Conservation (phyloP, 768 basidiomycete genomes). For the Lactarius indigo region DNA sequence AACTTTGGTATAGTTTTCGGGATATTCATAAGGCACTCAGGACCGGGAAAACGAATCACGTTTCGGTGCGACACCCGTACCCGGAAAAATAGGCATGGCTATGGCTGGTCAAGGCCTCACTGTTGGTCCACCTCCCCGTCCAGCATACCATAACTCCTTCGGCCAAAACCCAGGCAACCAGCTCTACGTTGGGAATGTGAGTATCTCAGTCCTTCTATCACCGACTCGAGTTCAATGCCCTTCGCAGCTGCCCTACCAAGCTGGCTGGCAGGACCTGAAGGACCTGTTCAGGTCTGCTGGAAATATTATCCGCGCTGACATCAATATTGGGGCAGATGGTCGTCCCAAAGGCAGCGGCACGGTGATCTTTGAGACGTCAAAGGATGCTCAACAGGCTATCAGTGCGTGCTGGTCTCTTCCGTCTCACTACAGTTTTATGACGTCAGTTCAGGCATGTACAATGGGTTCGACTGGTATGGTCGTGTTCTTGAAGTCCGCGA, state of each 20-base stretch:
- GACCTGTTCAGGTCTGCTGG: conserved; percentile 96
- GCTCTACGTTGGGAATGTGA: conserved; percentile 87
- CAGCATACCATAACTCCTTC: conserved; percentile 75
- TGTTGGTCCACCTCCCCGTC: conserved; percentile 78
- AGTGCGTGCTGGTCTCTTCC: conserved; percentile 46
- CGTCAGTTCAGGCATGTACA: conserved; percentile 76
- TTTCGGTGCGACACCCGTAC: conserved; percentile 92
- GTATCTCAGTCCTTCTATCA: conserved; percentile 27
- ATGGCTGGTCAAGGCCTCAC: conserved; percentile 89
- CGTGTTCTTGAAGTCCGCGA: conserved; percentile 93
- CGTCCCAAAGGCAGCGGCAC: conserved; percentile 97
- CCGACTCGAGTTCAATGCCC: background rate
- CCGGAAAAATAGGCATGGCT: conserved; percentile 94
- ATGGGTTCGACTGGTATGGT: conserved; percentile 97
- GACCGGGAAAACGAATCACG: conserved; percentile 96
- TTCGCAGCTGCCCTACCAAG: conserved; percentile 84
- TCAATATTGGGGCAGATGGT: conserved; percentile 90
- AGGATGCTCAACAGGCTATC: conserved; percentile 90
- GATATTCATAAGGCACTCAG: conserved; percentile 40
- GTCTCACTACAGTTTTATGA: conserved; percentile 9
- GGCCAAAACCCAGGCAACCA: conserved; percentile 82
- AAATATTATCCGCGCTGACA: conserved; percentile 92
- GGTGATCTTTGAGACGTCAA: conserved; percentile 88
- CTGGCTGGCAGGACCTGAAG: conserved; percentile 99
- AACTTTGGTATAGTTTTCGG: conserved; percentile 6